Evolutionary conservation across 1,284 basidiomycete species (phyloP), one percentile per base, ranked within the genome.

Genomic region (Heterobasidion parviporum): DNA sequence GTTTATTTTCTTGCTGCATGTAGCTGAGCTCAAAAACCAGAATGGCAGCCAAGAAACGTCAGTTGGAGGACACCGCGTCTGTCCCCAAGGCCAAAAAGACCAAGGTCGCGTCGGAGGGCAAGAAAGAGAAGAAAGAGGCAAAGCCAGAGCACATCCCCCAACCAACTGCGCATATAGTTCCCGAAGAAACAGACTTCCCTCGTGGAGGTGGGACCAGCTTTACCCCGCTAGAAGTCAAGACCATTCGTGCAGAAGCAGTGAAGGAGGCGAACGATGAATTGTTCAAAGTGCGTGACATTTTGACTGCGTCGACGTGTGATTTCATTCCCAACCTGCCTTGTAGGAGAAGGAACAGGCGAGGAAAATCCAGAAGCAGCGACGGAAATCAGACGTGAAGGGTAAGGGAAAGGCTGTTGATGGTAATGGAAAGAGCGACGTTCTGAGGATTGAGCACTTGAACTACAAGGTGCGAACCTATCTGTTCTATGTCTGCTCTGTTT

Each of bases 111-210:
- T 50, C 67, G 33, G 66, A 67, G 49, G 62, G 58, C 56, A 54
- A 65, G 56, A 65, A 70, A 61, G 64, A 67, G 53, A 57, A 60
- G 53, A 56, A 60, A 16, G 65, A 67, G 58, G 53, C 58, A 5
- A 59, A 60, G 44, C 48, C 59, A 32, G 61, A 61, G 14, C 63
- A 67, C 36, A 54, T 65, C 6, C 54, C 61, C 0, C 62, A 68
- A 50, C 62, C 65, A 10, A 57, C 63, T 10, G 76, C 79, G 20
- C 71, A 70, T 53, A 68, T 86, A 46, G 70, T 80, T 43, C 63
- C 77, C 46, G 88, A 93, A 49, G 92, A 96, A 66, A 82, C 94
- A 58, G 94, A 98, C 72, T 99, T 98, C 70, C 95, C 95, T 50
- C 84, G 97, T 65, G 97, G 96, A 48, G 89, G 89, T 38, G 89